Conservation (phyloP, 768 basidiomycete genomes). For the Pleurotus eryngii region DNA sequence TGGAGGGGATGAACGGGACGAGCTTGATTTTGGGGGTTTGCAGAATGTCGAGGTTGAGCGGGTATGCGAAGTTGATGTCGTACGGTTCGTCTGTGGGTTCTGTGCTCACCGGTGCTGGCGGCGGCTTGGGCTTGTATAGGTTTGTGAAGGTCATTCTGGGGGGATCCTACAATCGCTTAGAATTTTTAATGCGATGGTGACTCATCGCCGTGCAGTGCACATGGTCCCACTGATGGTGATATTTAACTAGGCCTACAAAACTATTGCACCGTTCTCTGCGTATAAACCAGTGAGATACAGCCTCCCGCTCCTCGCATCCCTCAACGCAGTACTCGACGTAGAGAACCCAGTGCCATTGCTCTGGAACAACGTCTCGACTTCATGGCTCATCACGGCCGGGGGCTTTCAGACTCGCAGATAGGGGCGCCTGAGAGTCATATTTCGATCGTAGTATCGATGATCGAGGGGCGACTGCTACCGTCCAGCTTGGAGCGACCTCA, state of each 20-base stretch:
- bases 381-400: conserved; percentile 30
- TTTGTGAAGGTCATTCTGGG: conserved; percentile 1
- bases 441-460: background rate
- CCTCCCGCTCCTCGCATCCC: conserved; percentile 43
- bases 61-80: conserved; percentile 39
- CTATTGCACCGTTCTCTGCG: conserved; percentile 47
- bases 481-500: conserved; percentile 54
- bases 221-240: too few relatives aligned
- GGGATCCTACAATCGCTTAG: too few relatives aligned
- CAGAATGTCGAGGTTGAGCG: conserved; percentile 29
- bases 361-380: conserved; percentile 66
- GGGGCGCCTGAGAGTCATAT: conserved; percentile 45
- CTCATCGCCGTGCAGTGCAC: too few relatives aligned
- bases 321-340: conserved; percentile 48
- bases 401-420: conserved; percentile 42
- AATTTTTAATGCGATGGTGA: too few relatives aligned
- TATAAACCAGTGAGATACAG: conserved; percentile 62
- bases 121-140: background rate
- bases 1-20: conserved; percentile 37
- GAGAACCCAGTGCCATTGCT: conserved; percentile 65
- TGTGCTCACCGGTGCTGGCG: background rate
- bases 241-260: conserved; percentile 29
- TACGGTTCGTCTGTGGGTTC: conserved; percentile 16
- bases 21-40: conserved; percentile 39
- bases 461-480: conserved; percentile 38